Evolutionary conservation across 139 green algal genomes (phyloP).

Genomic region (Spirogloea muscicola): DNA sequence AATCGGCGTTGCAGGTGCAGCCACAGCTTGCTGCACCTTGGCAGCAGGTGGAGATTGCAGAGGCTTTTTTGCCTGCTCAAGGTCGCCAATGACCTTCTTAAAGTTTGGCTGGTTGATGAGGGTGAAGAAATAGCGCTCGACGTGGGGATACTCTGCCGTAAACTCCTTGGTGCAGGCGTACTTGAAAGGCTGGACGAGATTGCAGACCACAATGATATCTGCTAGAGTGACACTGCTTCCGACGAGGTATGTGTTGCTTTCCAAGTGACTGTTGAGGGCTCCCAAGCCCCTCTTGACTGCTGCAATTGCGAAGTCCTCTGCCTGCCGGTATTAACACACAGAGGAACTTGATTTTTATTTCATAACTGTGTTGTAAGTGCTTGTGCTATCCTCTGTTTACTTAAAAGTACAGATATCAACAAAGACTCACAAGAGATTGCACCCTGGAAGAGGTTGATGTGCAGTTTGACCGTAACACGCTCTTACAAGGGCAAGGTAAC

Average conservation of each 20-base stretch:
- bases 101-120: slow-evolving; percentile 58
- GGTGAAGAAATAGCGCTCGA: slow-evolving; percentile 59
- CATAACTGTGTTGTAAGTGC: too few species aligned
- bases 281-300: slow-evolving; percentile 47
- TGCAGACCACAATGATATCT: slow-evolving; percentile 59
- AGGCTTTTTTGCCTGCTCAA: slow-evolving; percentile 44
- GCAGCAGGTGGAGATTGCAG: too few species aligned
- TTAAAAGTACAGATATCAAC: too few species aligned
- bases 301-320: slow-evolving; percentile 31
- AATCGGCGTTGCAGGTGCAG: too few species aligned
- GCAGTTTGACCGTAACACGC: too few species aligned
- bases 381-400: too few species aligned
- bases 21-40: too few species aligned
- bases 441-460: too few species aligned
- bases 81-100: slow-evolving; percentile 45
- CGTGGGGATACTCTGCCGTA: slow-evolving; percentile 55
- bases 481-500: too few species aligned
- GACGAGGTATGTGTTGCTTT: slow-evolving; percentile 59
- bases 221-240: slow-evolving; percentile 59
- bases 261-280: slow-evolving; percentile 53
- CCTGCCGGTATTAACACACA: slow-evolving; percentile 5
- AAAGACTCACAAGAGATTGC: too few species aligned
- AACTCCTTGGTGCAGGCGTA: slow-evolving; percentile 26
- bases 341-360: too few species aligned
- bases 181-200: slow-evolving; percentile 50